phyloP scores from a whole-genome alignment of 2,329 filamentous ascomycete species.

The Dendrostoma leiphaemia region DNA sequence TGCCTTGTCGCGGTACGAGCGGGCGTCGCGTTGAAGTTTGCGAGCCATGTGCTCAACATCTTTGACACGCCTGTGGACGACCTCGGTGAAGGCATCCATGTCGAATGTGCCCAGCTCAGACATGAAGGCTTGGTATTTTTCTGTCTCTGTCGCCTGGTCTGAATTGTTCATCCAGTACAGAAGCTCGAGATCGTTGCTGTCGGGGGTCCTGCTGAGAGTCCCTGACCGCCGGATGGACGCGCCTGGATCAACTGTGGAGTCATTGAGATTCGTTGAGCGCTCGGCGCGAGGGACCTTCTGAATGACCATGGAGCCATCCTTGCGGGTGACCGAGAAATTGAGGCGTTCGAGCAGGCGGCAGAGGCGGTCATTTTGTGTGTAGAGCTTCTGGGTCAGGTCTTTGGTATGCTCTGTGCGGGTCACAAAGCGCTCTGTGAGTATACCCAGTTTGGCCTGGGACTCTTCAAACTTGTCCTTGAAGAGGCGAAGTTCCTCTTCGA shows the following conservation, averaged over 20 bases:
- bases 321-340: conserved; percentile 76
- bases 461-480: conserved; percentile 63
- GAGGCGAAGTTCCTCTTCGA: conserved; percentile 72
- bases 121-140: conserved; percentile 74
- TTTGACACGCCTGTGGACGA: conserved; percentile 83
- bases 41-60: conserved; percentile 91
- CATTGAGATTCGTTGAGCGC: conserved; percentile 54
- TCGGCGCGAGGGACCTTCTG: conserved; percentile 67
- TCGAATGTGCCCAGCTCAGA: conserved; percentile 75
- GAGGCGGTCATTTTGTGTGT: conserved; percentile 81
- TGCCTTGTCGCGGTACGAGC: conserved; percentile 83
- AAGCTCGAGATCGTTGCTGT: conserved; percentile 67
- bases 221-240: conserved; percentile 54
- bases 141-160: conserved; percentile 63
- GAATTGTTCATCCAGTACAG: conserved; percentile 79
- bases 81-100: conserved; percentile 78
- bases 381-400: conserved; percentile 80
- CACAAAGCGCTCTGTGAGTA: conserved; percentile 59
- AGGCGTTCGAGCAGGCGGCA: conserved; percentile 79
- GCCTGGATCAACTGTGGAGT: conserved; percentile 53
- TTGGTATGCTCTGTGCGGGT: conserved; percentile 71
- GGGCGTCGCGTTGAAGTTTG: conserved; percentile 88
- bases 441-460: conserved; percentile 50
- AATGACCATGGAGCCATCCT: conserved; percentile 70
- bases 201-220: conserved; percentile 53